Evolutionary conservation across 306 rosid species (phyloP).

Genomic region (Inga leiocalycina): DNA sequence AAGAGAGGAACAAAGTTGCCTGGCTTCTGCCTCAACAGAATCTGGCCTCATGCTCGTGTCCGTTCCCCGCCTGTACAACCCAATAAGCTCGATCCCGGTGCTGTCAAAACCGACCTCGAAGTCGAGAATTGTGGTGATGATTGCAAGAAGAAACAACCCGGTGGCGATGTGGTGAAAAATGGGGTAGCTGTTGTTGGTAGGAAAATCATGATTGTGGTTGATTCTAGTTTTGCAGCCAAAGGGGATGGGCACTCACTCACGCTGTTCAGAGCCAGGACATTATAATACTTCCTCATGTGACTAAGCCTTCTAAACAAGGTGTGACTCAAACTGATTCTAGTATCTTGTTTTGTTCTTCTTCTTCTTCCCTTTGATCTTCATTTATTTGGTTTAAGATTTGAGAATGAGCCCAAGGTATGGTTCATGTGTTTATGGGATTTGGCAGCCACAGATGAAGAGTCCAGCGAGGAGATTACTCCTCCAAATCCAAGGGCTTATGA

Average conservation of each 20-base stretch:
- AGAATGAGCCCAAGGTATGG: constrained; percentile 10
- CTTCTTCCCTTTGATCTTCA: not conserved
- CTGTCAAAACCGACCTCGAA: constrained; percentile 33
- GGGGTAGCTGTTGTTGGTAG: constrained; percentile 47
- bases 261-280: constrained; percentile 79
- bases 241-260: constrained; percentile 91
- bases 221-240: constrained; percentile 86
- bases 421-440: not conserved
- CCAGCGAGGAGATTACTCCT: constrained; percentile 40
- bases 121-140: constrained; percentile 26
- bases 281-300: constrained; percentile 74
- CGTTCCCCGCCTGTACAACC: constrained; percentile 70
- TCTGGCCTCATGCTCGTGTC: constrained; percentile 82
- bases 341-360: constrained; percentile 7
- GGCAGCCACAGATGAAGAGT: constrained; percentile 52
- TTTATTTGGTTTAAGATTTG: not conserved
- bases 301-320: constrained; percentile 75
- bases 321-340: not conserved
- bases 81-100: constrained; percentile 41
- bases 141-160: constrained; percentile 39
- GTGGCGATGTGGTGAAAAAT: constrained; percentile 40
- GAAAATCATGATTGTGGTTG: constrained; percentile 90
- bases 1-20: constrained; percentile 76
- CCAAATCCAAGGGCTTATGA: constrained; percentile 64
- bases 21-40: constrained; percentile 81